Evolutionary conservation across 306 rosid genomes (phyloP).

Genomic region (Canavalia gladiata): DNA sequence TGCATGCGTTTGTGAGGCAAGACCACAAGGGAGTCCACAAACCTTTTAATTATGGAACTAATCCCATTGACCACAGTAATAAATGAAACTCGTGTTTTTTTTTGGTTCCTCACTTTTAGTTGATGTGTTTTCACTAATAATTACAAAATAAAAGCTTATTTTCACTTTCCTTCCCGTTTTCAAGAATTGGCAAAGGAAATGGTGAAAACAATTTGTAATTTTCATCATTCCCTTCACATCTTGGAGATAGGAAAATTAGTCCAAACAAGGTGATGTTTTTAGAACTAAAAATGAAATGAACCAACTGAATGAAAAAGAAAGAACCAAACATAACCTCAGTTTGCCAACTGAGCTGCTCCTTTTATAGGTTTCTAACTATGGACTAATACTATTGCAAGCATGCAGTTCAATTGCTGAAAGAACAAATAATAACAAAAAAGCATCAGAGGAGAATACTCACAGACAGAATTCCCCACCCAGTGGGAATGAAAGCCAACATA

Average conservation of each 20-base stretch:
- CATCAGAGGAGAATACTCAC: constrained; percentile 63
- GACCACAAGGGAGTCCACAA: background rate
- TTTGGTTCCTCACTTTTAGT: too few species aligned
- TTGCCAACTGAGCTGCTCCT: too few species aligned
- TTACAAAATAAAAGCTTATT: background rate
- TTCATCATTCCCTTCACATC: too few species aligned
- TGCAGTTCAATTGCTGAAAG: background rate
- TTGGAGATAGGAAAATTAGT: too few species aligned
- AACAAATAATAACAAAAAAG: background rate
- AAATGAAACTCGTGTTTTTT: too few species aligned
- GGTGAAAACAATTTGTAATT: background rate
- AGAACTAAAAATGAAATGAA: too few species aligned
- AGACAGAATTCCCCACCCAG: constrained; percentile 95
- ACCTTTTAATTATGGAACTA: background rate
- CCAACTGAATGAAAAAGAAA: too few species aligned
- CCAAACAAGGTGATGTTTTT: too few species aligned
- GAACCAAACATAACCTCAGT: too few species aligned
- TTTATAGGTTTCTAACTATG: background rate
- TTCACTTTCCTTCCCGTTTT: background rate
- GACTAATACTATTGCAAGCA: constrained; percentile 29
- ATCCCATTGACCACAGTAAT: background rate
- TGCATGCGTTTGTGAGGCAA: too few species aligned
- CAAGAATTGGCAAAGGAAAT: background rate
- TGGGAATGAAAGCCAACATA: constrained; percentile 86
- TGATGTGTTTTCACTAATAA: background rate